A percentile compares a stretch with the other conserved stretches of the same genome.
Conservation (phyloP, 441 rosid genomes). For the Pelargonium australe region DNA sequence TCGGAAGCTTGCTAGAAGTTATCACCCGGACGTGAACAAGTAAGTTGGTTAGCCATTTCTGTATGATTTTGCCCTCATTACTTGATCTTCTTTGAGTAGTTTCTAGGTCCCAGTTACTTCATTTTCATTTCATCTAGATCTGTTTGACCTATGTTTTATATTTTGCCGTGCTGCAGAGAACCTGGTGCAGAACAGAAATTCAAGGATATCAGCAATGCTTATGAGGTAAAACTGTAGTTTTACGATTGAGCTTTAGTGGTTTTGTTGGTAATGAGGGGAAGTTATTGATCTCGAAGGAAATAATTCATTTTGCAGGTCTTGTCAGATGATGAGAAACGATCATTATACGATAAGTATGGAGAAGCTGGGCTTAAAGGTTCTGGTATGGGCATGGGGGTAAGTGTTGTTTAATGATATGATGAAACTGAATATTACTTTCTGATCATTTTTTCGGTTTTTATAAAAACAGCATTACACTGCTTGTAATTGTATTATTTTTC, state of each 20-base stretch:
- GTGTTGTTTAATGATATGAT: conserved; percentile 19
- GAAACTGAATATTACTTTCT: conserved; percentile 8
- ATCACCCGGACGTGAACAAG: conserved; percentile 97
- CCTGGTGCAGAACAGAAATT: conserved; percentile 86
- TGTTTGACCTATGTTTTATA: conserved; percentile 7
- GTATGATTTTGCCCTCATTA: conserved; percentile 1
- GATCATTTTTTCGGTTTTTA: background rate
- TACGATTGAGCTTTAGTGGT: background rate
- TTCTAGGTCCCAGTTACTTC: conserved; percentile 4
- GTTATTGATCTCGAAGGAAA: conserved; percentile 10
- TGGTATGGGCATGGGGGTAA: conserved; percentile 96
- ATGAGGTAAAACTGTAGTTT: conserved; percentile 55
- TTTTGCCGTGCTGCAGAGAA: conserved; percentile 44
- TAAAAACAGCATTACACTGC: background rate
- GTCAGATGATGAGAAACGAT: conserved; percentile 91
- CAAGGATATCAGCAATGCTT: conserved; percentile 95
- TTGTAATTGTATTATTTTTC: conserved; percentile 14
- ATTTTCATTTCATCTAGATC: conserved; percentile 2
- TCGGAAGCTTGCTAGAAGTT: conserved; percentile 84
- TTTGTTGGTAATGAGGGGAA: conserved; percentile 9
- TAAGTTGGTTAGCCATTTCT: conserved; percentile 31
- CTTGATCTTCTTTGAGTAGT: background rate
- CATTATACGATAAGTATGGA: conserved; percentile 83
- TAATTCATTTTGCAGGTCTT: conserved; percentile 49
- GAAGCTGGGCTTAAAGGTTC: conserved; percentile 97